Conservation (phyloP, 2,329 filamentous ascomycete species). For the Pseudocercospora macadamiae region DNA sequence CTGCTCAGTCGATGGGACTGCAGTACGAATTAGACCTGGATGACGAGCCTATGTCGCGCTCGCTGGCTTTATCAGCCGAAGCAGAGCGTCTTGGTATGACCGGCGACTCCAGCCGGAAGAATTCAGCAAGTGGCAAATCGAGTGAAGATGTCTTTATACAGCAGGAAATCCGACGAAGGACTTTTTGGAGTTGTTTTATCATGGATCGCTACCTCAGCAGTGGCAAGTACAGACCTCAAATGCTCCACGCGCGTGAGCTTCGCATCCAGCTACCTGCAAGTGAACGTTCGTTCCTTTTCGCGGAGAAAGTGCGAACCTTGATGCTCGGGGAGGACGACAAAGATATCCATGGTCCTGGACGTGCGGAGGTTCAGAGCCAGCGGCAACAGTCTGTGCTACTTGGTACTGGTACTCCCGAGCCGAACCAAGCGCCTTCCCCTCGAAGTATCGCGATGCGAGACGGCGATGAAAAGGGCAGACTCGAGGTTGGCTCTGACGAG, state of each 20-base stretch:
- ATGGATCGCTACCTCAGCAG: conserved; percentile 70
- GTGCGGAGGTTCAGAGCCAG: conserved; percentile 46
- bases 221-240: conserved; percentile 63
- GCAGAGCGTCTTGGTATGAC: conserved; percentile 42
- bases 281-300: conserved; percentile 66
- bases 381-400: conserved; percentile 51
- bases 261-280: conserved; percentile 69
- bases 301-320: conserved; percentile 59
- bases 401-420: conserved; percentile 30
- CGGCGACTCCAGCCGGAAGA: conserved; percentile 26
- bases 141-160: conserved; percentile 54
- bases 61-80: conserved; percentile 43
- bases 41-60: conserved; percentile 40
- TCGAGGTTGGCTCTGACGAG: conserved; percentile 56
- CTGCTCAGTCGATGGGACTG: conserved; percentile 64
- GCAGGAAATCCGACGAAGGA: conserved; percentile 67
- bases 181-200: conserved; percentile 75
- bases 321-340: conserved; percentile 50
- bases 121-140: conserved; percentile 24
- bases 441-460: conserved; percentile 23
- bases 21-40: conserved; percentile 58
- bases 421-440: conserved; percentile 22
- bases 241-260: conserved; percentile 62
- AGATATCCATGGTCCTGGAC: conserved; percentile 38
- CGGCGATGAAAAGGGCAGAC: conserved; percentile 51